Conservation (phyloP, 495 filamentous ascomycete species). For the Evernia prunastri region DNA sequence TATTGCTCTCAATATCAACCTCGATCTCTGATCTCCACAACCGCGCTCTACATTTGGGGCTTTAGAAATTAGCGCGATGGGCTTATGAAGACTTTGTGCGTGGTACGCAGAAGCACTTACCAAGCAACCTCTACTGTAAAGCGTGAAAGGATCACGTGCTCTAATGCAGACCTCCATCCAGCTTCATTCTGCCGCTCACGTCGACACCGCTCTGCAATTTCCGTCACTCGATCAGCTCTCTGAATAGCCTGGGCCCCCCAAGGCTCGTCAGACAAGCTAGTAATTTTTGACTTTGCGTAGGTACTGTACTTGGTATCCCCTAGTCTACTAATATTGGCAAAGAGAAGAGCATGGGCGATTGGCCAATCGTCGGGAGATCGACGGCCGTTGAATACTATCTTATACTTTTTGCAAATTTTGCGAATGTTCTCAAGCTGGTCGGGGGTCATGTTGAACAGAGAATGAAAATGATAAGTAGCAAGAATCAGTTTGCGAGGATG, state of each 20-base stretch:
- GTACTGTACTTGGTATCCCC: background rate
- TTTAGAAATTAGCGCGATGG: background rate
- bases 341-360: background rate
- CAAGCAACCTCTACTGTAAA: background rate
- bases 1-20: background rate
- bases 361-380: background rate
- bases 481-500: too few species aligned
- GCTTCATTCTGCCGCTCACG: background rate
- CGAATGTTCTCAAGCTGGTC: too few species aligned
- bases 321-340: background rate
- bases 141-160: background rate
- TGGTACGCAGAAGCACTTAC: too few species aligned
- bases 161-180: background rate
- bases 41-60: background rate
- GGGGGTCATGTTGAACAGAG: too few species aligned
- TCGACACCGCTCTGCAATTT: background rate
- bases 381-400: background rate
- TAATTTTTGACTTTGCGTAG: background rate
- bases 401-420: too few species aligned
- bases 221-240: background rate
- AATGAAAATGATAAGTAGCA: too few species aligned
- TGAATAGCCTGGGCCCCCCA: background rate
- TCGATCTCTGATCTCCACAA: slow-evolving; percentile 1
- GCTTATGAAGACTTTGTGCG: too few species aligned
- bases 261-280: background rate